Base-by-base conservation (phyloP, 192 early-diverging fungal species). In the Backusella circina region DNA sequence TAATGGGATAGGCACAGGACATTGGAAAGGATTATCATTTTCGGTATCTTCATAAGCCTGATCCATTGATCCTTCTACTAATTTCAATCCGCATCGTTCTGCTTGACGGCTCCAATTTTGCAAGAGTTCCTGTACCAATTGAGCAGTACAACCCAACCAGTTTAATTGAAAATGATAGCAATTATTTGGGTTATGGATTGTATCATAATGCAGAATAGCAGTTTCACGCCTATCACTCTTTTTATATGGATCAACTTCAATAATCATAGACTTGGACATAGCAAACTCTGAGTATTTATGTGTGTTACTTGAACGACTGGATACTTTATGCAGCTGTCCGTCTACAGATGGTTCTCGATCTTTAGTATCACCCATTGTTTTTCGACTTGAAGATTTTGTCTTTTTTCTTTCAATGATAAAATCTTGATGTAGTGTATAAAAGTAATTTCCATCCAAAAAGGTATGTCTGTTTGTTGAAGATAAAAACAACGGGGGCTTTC, bases 91-190 rank as follows among this genome's bases (percentile, higher is more conserved):
- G 74, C 91, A 95, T 51, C 91, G 91, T 75, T 97, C 95, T 2
- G 95, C 95, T 32, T 87, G 85, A 7, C 93, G 78, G 41, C 85
- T 76, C 98, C 98, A 99, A 5, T 83, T 81, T 41, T 85, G 86
- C 30, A 98, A 84, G 67, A 96, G 79, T 54, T 98, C 96, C 72
- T 98, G 94, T 15, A 99, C 90, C 39, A 95, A 78, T 39, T 92
- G 80, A 10, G 95, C 93, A 2, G 95, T 97, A 81, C 97, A 99
- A 47, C 94, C 95, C 18, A 98, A 83, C 98, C 98, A 99, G 84
- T 97, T 91, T 21, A 99, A 76, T 76, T 96, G 94, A 66, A 98
- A 90, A 74, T 98, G 96, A 77, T 95, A 99, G 79, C 95, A 95
- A 65, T 92, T 88, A 68, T 88, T 87, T 21, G 95, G 88, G 73